These are phyloP conservation scores for Hyphodiscus sp. DNA, from an alignment of 2,329 filamentous ascomycete species.

Conservation along the genomic window DNA sequence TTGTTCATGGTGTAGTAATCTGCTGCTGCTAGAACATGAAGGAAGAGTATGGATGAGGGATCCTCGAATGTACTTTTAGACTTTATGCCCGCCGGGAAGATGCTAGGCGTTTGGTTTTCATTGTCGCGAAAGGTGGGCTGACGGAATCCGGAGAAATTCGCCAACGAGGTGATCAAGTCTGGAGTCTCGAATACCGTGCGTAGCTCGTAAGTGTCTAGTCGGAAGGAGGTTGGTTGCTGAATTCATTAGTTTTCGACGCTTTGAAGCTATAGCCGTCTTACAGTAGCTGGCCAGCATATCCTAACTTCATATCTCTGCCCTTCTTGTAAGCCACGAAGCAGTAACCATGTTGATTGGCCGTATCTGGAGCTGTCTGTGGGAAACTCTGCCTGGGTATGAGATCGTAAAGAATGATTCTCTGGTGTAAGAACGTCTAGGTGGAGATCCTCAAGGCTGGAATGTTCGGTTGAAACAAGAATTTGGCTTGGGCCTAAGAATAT, in stretches of 20 bases:
- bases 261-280: constrained; percentile 39
- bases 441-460: constrained; percentile 52
- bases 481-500: constrained; percentile 72
- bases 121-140: constrained; percentile 28
- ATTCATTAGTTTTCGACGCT: not conserved
- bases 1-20: constrained; percentile 76
- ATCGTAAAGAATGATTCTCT: constrained; percentile 48
- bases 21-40: constrained; percentile 69
- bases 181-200: constrained; percentile 54
- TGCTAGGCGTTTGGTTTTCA: constrained; percentile 11
- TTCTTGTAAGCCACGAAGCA: constrained; percentile 63
- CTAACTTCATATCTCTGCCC: constrained; percentile 83
- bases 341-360: constrained; percentile 69
- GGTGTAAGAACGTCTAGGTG: constrained; percentile 61
- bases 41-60: constrained; percentile 29
- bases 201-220: constrained; percentile 58
- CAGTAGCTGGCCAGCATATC: constrained; percentile 88
- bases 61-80: constrained; percentile 9
- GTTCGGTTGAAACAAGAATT: constrained; percentile 47
- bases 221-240: constrained; percentile 82
- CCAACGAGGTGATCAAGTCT: constrained; percentile 58
- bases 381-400: constrained; percentile 61
- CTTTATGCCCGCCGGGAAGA: not conserved
- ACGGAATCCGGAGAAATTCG: constrained; percentile 50
- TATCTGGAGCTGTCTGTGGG: constrained; percentile 45